phyloP scores from a whole-genome alignment of 768 basidiomycete genomes.

The Agaricus blazei region DNA sequence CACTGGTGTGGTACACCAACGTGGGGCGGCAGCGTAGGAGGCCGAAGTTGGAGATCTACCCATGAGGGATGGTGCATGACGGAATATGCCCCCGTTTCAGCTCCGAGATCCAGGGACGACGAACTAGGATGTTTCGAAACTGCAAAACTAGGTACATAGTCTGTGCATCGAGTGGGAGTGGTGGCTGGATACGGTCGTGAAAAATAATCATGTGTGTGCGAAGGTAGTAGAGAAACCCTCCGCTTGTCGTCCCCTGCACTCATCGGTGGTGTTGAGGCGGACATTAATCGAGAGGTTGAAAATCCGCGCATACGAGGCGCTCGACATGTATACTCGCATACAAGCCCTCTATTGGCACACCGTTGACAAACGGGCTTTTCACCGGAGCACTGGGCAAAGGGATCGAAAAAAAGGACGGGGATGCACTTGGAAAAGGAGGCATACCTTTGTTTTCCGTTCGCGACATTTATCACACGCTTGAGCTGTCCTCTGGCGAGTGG shows the following conservation, averaged over 20 bases:
- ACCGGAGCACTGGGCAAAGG: conserved; percentile 45
- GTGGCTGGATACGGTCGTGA: not conserved
- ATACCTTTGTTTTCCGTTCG: conserved; percentile 53
- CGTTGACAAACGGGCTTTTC: conserved; percentile 48
- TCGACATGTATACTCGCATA: conserved; percentile 44
- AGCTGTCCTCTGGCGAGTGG: conserved; percentile 44
- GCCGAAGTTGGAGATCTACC: not conserved
- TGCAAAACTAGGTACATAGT: conserved; percentile 7
- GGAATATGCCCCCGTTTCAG: not conserved
- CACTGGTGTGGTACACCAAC: not conserved
- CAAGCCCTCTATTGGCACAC: conserved; percentile 42
- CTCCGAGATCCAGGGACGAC: not conserved
- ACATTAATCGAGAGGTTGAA: conserved; percentile 20
- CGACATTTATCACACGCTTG: conserved; percentile 57
- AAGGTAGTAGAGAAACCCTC: not conserved
- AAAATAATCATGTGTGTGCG: not conserved
- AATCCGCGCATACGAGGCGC: conserved; percentile 30
- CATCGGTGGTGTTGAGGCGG: not conserved
- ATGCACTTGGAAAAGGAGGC: conserved; percentile 2
- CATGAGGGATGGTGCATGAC: not conserved
- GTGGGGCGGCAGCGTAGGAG: not conserved
- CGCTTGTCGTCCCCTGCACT: not conserved
- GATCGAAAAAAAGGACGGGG: not conserved
- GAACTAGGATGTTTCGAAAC: not conserved
- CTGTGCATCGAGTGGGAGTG: not conserved